Conservation (phyloP, 768 basidiomycete species). For the Neoboletus magnificus region DNA sequence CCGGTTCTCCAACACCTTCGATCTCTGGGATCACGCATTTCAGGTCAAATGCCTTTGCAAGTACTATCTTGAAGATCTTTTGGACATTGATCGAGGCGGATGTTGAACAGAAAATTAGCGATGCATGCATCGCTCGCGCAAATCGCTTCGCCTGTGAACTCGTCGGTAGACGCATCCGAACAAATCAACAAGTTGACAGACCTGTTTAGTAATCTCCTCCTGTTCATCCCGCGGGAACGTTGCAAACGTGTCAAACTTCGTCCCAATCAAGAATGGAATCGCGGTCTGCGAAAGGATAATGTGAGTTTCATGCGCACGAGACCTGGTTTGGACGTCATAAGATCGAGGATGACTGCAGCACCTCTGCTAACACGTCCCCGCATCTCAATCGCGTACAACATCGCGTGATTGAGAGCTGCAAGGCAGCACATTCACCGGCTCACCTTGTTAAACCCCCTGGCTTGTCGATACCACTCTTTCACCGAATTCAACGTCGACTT, state of each 20-base stretch:
- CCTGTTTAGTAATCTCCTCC: conserved; percentile 99
- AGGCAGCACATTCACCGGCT: conserved; percentile 14
- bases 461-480: conserved; percentile 99
- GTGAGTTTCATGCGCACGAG: conserved; percentile 18
- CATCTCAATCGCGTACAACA: not conserved
- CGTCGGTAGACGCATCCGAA: conserved; percentile 4
- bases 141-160: conserved; percentile 84
- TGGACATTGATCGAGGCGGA: conserved; percentile 99
- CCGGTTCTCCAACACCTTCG: conserved; percentile 92
- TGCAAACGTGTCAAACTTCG: conserved; percentile 96
- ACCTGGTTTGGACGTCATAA: conserved; percentile 2
- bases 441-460: conserved; percentile 98
- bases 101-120: conserved; percentile 99
- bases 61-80: conserved; percentile 98
- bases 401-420: not conserved
- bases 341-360: not conserved
- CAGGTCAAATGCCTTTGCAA: conserved; percentile 95
- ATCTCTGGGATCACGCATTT: conserved; percentile 99
- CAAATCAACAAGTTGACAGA: conserved; percentile 30
- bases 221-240: conserved; percentile 97
- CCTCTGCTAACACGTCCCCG: not conserved
- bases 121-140: conserved; percentile 98
- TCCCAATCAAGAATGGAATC: conserved; percentile 97
- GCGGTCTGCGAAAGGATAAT: conserved; percentile 63
- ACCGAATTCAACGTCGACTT: conserved; percentile 98